Conservation (phyloP, 2,329 filamentous ascomycete genomes). For the Curvularia eragrostidis region DNA sequence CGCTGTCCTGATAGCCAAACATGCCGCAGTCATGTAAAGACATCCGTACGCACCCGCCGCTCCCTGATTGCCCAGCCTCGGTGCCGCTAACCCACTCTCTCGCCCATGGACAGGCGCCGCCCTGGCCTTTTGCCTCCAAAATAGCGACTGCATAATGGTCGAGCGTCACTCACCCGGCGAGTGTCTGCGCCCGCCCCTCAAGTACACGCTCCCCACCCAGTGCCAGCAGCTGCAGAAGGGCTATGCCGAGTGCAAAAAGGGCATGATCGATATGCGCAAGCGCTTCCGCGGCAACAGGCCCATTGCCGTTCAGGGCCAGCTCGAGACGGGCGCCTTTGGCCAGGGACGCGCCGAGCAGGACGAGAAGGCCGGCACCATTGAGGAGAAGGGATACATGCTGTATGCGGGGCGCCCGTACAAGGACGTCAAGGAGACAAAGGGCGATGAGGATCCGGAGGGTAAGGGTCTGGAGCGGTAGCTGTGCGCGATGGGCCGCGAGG, state of each 20-base stretch:
- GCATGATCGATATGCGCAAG: slow-evolving; percentile 98
- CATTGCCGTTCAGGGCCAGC: slow-evolving; percentile 57
- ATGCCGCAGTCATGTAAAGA: slow-evolving; percentile 99
- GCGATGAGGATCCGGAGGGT: slow-evolving; percentile 37
- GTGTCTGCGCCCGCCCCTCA: slow-evolving; percentile 83
- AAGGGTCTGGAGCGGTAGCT: slow-evolving; percentile 30
- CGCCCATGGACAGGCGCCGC: slow-evolving; percentile 71
- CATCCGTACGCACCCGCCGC: slow-evolving; percentile 70
- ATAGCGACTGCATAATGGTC: slow-evolving; percentile 95
- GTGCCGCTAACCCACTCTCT: slow-evolving; percentile 7
- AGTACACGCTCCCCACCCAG: slow-evolving; percentile 80
- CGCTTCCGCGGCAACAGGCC: slow-evolving; percentile 94
- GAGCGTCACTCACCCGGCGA: slow-evolving; percentile 85
- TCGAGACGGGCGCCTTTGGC: slow-evolving; percentile 44
- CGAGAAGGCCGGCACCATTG: slow-evolving; percentile 45
- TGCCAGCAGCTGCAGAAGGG: slow-evolving; percentile 92
- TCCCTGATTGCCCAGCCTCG: background rate
- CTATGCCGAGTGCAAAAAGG: slow-evolving; percentile 93
- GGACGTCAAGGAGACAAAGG: slow-evolving; percentile 37
- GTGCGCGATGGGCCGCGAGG: background rate
- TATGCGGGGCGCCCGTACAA: slow-evolving; percentile 46
- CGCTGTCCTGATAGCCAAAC: slow-evolving; percentile 10
- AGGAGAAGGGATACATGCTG: slow-evolving; percentile 50
- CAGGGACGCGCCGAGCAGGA: slow-evolving; percentile 37
- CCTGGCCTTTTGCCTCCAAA: slow-evolving; percentile 91